Evolutionary conservation across 2,329 filamentous ascomycete species (phyloP).

Genomic region (Calycina marina): DNA sequence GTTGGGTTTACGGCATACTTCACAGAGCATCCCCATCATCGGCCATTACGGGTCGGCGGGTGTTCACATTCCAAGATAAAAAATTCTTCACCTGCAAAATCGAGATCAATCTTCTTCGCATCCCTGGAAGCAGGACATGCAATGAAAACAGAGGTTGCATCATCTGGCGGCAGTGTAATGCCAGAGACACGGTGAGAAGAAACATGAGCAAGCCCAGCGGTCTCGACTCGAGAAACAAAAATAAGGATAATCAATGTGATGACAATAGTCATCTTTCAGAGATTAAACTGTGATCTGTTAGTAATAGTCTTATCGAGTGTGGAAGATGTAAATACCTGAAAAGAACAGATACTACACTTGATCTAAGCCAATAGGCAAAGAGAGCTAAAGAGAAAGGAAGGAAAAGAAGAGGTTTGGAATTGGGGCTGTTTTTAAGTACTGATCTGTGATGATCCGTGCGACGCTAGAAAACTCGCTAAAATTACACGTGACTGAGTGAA

Average conservation of each 20-base stretch:
- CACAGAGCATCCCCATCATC: neutral
- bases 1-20: neutral
- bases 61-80: neutral
- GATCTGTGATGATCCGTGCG: too few relatives aligned
- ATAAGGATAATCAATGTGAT: slow-evolving; percentile 72
- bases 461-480: too few relatives aligned
- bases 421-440: too few relatives aligned
- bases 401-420: neutral
- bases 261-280: slow-evolving; percentile 66
- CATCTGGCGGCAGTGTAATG: slow-evolving; percentile 61
- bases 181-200: slow-evolving; percentile 55
- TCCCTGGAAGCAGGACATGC: slow-evolving; percentile 33
- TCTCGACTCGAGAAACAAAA: slow-evolving; percentile 41
- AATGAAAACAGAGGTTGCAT: slow-evolving; percentile 51
- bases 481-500: too few relatives aligned
- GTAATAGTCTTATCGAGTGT: too few relatives aligned
- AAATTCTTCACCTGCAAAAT: neutral
- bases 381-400: slow-evolving; percentile 30
- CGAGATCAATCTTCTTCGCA: slow-evolving; percentile 53
- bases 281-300: too few relatives aligned
- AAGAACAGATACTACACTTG: slow-evolving; percentile 90
- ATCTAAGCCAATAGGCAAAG: slow-evolving; percentile 62
- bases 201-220: slow-evolving; percentile 63
- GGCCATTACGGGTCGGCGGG: neutral
- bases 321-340: too few relatives aligned